These are phyloP conservation scores for Aureobasidium vineae DNA, from an alignment of 2,329 filamentous ascomycete species.

Conservation along the genomic window DNA sequence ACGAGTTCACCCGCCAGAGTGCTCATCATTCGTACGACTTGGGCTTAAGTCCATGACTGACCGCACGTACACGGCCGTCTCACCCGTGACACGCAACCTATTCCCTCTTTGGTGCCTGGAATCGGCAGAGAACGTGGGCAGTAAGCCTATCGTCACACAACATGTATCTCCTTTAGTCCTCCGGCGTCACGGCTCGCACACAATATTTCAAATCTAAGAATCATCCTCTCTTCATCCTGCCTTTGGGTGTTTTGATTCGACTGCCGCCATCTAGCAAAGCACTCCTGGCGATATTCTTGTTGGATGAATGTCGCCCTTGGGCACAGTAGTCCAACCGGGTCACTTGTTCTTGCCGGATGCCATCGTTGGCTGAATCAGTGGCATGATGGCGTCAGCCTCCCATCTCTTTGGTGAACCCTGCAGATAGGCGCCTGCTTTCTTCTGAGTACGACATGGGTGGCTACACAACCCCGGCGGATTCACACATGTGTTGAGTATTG, in stretches of 20 bases:
- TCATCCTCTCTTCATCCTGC: background rate
- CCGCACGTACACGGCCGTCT: conserved; percentile 12
- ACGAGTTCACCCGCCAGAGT: background rate
- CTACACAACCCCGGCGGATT: conserved; percentile 24
- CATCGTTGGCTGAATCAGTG: conserved; percentile 16
- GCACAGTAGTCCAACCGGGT: background rate
- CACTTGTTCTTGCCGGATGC: background rate
- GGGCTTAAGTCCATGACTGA: conserved; percentile 17
- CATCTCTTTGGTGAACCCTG: conserved; percentile 16
- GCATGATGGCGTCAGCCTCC: conserved; percentile 20
- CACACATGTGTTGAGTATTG: conserved; percentile 14
- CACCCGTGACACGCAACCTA: conserved; percentile 23
- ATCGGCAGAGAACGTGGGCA: conserved; percentile 22
- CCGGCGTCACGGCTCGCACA: background rate
- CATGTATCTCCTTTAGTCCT: background rate
- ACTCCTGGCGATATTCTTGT: background rate
- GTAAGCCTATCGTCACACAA: conserved; percentile 16
- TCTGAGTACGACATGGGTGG: conserved; percentile 25
- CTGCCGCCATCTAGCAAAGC: background rate
- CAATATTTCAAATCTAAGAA: conserved; percentile 3
- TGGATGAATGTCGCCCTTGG: background rate
- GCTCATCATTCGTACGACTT: conserved; percentile 4
- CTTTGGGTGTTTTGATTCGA: background rate
- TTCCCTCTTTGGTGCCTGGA: conserved; percentile 16
- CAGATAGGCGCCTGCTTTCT: conserved; percentile 20